Conservation (phyloP, 2,329 filamentous ascomycete genomes). For the Paracoccidioides lutzii region DNA sequence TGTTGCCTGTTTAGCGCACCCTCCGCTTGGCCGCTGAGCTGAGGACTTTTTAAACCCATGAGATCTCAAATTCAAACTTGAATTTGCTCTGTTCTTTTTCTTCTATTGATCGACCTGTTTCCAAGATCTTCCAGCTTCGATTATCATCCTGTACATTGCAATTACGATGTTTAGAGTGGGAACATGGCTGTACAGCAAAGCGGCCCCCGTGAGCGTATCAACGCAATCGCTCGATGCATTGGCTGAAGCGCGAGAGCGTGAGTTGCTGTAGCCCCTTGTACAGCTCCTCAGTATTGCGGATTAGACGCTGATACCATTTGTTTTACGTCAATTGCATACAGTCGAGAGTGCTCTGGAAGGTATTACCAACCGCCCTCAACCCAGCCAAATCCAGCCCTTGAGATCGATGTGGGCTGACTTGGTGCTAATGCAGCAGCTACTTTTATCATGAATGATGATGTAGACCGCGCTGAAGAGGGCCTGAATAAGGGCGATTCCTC, state of each 20-base stretch:
- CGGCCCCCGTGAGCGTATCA: slow-evolving; percentile 29
- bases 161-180: slow-evolving; percentile 29
- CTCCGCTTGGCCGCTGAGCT: background rate
- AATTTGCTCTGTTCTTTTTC: background rate
- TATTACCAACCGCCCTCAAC: slow-evolving; percentile 14
- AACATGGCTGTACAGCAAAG: slow-evolving; percentile 35
- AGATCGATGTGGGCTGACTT: slow-evolving; percentile 4
- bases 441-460: slow-evolving; percentile 78
- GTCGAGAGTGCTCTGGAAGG: slow-evolving; percentile 33
- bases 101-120: background rate
- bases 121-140: background rate
- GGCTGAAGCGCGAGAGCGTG: slow-evolving; percentile 42
- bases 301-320: slow-evolving; percentile 11
- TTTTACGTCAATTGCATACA: slow-evolving; percentile 10
- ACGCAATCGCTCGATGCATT: slow-evolving; percentile 45
- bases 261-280: slow-evolving; percentile 11
- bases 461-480: slow-evolving; percentile 65
- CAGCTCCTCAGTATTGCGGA: background rate
- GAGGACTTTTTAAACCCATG: background rate
- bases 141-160: background rate
- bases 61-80: background rate
- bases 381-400: background rate
- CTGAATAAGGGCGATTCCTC: slow-evolving; percentile 61
- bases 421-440: slow-evolving; percentile 42
- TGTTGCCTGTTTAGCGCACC: background rate